phyloP scores from a whole-genome alignment of 1,139 yeast species.

The Pneumocystis murina region DNA sequence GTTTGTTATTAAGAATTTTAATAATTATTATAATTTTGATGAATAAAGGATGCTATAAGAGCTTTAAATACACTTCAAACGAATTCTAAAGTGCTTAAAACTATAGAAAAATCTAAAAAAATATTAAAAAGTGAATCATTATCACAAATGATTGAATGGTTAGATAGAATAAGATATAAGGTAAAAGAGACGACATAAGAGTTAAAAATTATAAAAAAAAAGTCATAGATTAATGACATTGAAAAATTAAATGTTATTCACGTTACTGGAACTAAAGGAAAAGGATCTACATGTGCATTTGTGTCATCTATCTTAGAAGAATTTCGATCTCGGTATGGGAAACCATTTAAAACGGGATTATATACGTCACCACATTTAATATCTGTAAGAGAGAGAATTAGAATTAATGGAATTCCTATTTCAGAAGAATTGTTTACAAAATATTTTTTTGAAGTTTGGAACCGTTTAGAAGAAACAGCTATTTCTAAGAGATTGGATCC shows the following conservation, averaged over 20 bases:
- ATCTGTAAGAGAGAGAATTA: conserved; percentile 80
- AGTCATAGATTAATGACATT: not conserved
- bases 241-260: conserved; percentile 37
- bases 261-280: conserved; percentile 95
- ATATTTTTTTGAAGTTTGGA: conserved; percentile 46
- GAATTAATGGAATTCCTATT: conserved; percentile 78
- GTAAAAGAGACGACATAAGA: conserved; percentile 10
- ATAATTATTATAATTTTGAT: not conserved
- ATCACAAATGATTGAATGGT: conserved; percentile 82
- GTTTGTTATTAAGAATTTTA: not conserved
- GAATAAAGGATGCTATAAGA: conserved; percentile 51
- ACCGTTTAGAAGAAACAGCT: conserved; percentile 55
- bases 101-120: conserved; percentile 55
- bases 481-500: not conserved
- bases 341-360: conserved; percentile 61
- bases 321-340: not conserved
- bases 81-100: conserved; percentile 79
- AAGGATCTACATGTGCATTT: conserved; percentile 96
- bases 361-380: conserved; percentile 93
- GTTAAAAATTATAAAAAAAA: not conserved
- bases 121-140: conserved; percentile 57
- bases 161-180: conserved; percentile 68
- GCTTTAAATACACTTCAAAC: conserved; percentile 82
- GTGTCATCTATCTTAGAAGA: conserved; percentile 53
- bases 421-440: conserved; percentile 43